A percentile compares a stretch with the other conserved stretches of the same genome.
Conservation (phyloP, 768 basidiomycete species). For the Saitozyma podzolica region DNA sequence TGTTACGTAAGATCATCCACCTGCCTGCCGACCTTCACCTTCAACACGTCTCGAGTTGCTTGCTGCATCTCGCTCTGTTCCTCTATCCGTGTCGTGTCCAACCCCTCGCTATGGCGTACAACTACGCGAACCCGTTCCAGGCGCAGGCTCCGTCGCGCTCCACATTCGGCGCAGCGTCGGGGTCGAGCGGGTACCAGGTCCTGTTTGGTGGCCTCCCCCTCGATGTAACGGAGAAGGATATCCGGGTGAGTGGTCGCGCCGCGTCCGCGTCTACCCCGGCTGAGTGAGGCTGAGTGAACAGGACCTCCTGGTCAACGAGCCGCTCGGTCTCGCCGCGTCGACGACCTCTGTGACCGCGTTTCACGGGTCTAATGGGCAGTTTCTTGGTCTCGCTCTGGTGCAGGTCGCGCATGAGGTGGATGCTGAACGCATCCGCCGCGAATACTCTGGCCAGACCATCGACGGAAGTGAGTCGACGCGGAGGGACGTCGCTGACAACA, state of each 20-base stretch:
- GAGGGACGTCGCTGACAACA: slow-evolving; percentile 14
- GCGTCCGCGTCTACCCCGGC: background rate
- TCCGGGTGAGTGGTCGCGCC: slow-evolving; percentile 21
- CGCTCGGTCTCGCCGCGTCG: slow-evolving; percentile 18
- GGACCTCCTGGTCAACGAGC: slow-evolving; percentile 31
- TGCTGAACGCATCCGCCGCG: slow-evolving; percentile 29
- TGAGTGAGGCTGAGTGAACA: slow-evolving; percentile 2
- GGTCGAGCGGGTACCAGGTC: slow-evolving; percentile 17
- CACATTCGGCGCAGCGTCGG: slow-evolving; percentile 9
- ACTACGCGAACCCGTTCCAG: slow-evolving; percentile 1
- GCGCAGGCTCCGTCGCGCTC: background rate
- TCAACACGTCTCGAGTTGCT: background rate
- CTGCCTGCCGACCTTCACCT: background rate
- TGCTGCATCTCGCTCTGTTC: background rate
- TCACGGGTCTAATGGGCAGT: slow-evolving; percentile 16
- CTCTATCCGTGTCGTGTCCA: background rate
- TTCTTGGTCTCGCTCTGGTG: slow-evolving; percentile 29
- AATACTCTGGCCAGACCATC: slow-evolving; percentile 35
- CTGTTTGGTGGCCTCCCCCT: slow-evolving; percentile 35
- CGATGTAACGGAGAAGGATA: slow-evolving; percentile 29
- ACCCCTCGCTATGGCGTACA: background rate
- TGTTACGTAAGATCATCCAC: background rate
- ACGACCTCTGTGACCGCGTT: slow-evolving; percentile 25
- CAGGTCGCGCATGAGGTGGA: slow-evolving; percentile 24
- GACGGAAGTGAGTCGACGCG: slow-evolving; percentile 34